Base-by-base conservation (phyloP, 2,329 filamentous ascomycete genomes). In the Calonectria hongkongensis region DNA sequence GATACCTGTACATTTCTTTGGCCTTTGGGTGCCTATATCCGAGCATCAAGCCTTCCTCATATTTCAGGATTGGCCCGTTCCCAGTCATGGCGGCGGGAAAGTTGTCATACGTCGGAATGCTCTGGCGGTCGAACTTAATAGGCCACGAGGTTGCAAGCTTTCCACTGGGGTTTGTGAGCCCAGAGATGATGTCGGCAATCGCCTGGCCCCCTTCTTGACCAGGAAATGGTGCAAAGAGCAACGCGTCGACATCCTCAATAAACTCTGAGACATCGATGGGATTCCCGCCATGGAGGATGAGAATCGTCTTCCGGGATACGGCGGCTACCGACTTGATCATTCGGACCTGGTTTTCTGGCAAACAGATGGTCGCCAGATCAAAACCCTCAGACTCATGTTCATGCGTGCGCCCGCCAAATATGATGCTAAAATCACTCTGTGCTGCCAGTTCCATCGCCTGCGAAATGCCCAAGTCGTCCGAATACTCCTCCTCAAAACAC, bases 351-450 rank as follows among this genome's bases (percentile, higher is more conserved):
- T 62, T 74, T 6, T 68, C 63, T 1, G 70, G 47, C 41, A 70
- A 58, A 45, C 33, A 47, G 27, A 68, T 74, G 12, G 72, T 64
- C 4, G 69, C 62, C 16, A 74, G 41, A n/a, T 74, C 72, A 13
- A 72, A 74, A 1, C 72, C 72, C 36, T 74, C 72, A 0, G 70
- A 72, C n/a, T 74, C 72, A n/a, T 73, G 68, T 45, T 74, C 70
- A 18, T 69, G 64, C 6, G 54, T 74, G 12, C 72, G 50, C 1
- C 72, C 72, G 1, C 70, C 70, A 39, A 70, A 74, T 16, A 74
- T 72, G 15, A 74, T 36, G 21, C 65, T 45, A 7, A n/a, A 10
- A 25, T 72, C 70, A 2, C 66, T 50, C 10, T 12, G 27, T 15
- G 30, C 25, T 1, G 72, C 72, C 3, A 68, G 51, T 13, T 69